Evolutionary conservation across 2,329 filamentous ascomycete species (phyloP), one percentile per base, ranked within the genome.

Genomic region (Calycina herbarum): DNA sequence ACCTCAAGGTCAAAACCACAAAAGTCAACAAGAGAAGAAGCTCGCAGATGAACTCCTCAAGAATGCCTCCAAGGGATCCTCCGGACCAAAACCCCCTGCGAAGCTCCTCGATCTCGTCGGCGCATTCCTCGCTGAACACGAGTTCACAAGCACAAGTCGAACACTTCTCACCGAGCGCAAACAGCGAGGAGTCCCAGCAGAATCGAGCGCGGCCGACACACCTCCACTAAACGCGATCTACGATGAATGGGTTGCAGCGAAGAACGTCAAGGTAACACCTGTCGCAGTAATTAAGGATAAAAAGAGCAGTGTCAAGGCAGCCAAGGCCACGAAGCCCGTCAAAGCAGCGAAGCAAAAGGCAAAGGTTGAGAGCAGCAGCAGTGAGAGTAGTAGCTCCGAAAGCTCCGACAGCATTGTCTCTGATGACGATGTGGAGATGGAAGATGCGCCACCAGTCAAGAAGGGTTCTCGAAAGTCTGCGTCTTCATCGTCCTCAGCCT

Each of bases 31-130:
- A 59, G 73, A 74, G 57, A 75, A 75, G 60, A 61, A 74, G 64
- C 38, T 72, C 57, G 73, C 73, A 56, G 67, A 72, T 58, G 70
- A 73, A 59, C 71, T 74, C 31, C 69, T 76, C 54, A 73, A 71
- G 56, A 67, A 68, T 48, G 69, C 66, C 61, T 69, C 65, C 61
- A 70, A 67, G 8, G 68, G 70, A 40, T 66, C 45, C 20, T 61
- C 72, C 48, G 40, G 70, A 10, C 73, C 73, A 63, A 48, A 76
- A 58, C 82, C 86, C 31, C 83, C 89, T 4, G 77, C 83, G 33
- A 83, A 90, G 76, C 80, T 93, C 42, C 80, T 93, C 74, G 85
- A 87, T 67, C 80, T 92, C 17, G 83, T 93, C 72, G 86, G 86
- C 68, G 78, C 79, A 27, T 93, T 93, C 76, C 82, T 93, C 60